Conservation (phyloP, 768 basidiomycete genomes). For the Agrocybe praecox region DNA sequence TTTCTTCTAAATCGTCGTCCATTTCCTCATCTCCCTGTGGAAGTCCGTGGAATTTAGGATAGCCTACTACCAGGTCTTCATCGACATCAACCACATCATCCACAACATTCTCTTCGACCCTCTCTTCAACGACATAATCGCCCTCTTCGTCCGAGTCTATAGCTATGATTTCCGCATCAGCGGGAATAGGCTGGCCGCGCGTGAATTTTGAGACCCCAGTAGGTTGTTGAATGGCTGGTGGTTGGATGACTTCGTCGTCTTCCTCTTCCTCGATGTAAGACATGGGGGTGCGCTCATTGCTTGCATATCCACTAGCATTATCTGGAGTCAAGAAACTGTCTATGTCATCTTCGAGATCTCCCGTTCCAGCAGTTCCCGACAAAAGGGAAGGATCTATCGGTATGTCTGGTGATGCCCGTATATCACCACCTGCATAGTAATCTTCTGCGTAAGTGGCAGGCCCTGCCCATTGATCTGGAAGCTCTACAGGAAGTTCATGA, state of each 20-base stretch:
- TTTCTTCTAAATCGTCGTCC: background rate
- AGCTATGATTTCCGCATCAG: slow-evolving; percentile 20
- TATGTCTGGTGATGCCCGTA: slow-evolving; percentile 12
- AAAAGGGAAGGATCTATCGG: slow-evolving; percentile 17
- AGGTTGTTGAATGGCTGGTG: background rate
- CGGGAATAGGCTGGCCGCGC: slow-evolving; percentile 13
- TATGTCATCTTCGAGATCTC: slow-evolving; percentile 20
- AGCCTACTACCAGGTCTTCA: background rate
- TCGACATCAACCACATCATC: background rate
- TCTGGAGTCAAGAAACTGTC: slow-evolving; percentile 29
- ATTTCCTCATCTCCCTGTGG: background rate
- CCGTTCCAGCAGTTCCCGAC: slow-evolving; percentile 8
- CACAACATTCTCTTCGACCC: background rate
- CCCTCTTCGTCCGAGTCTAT: slow-evolving; percentile 5
- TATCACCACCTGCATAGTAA: slow-evolving; percentile 44
- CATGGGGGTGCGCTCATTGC: slow-evolving; percentile 12
- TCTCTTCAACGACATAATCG: background rate
- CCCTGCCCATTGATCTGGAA: slow-evolving; percentile 35
- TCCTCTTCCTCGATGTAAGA: background rate
- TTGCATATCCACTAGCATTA: slow-evolving; percentile 22
- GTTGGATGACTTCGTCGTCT: background rate
- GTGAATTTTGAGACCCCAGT: background rate
- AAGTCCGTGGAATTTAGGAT: too few species aligned
- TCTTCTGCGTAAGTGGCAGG: slow-evolving; percentile 36
- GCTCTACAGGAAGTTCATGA: slow-evolving; percentile 17